Conservation (phyloP, 176 grass and related monocot species). For the Cymbopogon citratus region DNA sequence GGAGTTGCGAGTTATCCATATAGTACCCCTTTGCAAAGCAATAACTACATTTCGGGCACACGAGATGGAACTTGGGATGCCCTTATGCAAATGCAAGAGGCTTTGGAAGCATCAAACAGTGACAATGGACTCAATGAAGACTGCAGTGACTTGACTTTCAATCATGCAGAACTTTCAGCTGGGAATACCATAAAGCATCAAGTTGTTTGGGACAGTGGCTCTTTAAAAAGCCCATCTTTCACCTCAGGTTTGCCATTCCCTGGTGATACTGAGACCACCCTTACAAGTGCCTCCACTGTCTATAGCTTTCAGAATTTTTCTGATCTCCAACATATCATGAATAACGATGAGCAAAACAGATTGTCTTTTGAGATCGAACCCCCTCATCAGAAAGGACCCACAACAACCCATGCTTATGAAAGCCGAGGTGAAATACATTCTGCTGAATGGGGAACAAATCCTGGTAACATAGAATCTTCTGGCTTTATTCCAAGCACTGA, state of each 20-base stretch:
- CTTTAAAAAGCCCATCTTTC: constrained; percentile 51
- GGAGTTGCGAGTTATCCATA: constrained; percentile 21
- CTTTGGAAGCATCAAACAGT: constrained; percentile 34
- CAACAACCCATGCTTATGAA: constrained; percentile 19
- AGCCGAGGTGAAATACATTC: constrained; percentile 19
- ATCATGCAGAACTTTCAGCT: constrained; percentile 38
- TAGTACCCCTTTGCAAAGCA: constrained; percentile 40
- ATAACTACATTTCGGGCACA: constrained; percentile 23
- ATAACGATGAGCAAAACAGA: constrained; percentile 29
- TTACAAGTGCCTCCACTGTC: constrained; percentile 29
- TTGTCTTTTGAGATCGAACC: constrained; percentile 20
- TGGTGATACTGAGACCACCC: constrained; percentile 36
- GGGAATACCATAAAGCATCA: constrained; percentile 36
- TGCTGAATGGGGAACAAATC: constrained; percentile 20
- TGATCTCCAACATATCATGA: constrained; percentile 25
- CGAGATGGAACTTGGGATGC: constrained; percentile 46
- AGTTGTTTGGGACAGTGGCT: constrained; percentile 40
- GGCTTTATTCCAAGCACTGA: constrained; percentile 19
- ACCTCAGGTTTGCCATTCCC: constrained; percentile 42
- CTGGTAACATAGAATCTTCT: constrained; percentile 18
- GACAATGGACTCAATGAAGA: constrained; percentile 45
- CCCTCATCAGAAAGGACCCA: constrained; percentile 12
- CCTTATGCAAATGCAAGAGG: constrained; percentile 50
- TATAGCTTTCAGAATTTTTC: constrained; percentile 22
- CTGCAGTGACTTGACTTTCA: constrained; percentile 54